Base-by-base conservation (phyloP, 768 basidiomycete species). In the Leucosporidium creatinivorum region DNA sequence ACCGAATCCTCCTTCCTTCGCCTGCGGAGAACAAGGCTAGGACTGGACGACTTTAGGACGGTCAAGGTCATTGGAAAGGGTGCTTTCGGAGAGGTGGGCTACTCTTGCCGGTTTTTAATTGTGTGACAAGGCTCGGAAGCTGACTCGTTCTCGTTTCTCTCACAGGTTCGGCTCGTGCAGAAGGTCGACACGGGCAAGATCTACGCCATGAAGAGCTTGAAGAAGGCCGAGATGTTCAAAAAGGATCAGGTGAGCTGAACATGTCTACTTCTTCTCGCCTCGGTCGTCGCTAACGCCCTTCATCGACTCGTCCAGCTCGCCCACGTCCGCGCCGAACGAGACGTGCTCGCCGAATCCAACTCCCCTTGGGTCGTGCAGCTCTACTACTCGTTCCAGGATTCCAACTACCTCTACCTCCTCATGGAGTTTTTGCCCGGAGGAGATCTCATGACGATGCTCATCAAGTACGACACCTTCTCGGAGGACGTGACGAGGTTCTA, bases 381-480 rank as follows among this genome's bases (percentile, higher is more conserved):
- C 26, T 97, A 84, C 80, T 97, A 94, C 79, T 96, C 93, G n/a
- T 98, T 98, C 82, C 96, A 98, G 77, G 96, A 98, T 77, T 81
- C 89, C 2, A 81, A 87, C 61, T 91, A 89, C 74, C 84, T 99
- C 30, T 99, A 98, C 80, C 83, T 99, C 63, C 89, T 98, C 81
- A 98, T 98, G 96, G 96, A 98, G 80, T 99, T 94, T 79, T 82
- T 99, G 56, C 93, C 94, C 63, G 96, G 96, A 56, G 96, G 96
- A 39, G 96, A 99, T 77, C 82, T 98, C 69, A 97, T 99, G 96
- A 96, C 93, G 6, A 98, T 98, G 94, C 83, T 97, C 66, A 97
- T 98, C 83, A 97, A 98, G 80, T 97, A 98, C 79, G 96, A 97
- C 77, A 96, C 93, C 0, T 98, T 98, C 80, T 90, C 90, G 0